Base-by-base conservation (phyloP, 306 rosid species). In the Cucumis sativus region DNA sequence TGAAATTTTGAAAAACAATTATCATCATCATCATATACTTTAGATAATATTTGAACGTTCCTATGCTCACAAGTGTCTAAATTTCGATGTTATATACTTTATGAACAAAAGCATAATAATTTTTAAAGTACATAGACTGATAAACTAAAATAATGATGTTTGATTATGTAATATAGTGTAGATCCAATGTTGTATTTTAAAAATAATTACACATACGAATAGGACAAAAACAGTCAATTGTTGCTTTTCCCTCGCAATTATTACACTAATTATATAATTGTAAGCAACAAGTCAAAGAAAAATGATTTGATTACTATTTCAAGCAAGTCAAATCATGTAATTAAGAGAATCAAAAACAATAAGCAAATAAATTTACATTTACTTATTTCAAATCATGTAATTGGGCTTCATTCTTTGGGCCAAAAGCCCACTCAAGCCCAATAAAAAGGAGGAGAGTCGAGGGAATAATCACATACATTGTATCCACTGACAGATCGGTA, bases 401-500 rank as follows among this genome's bases (percentile, higher is more conserved):
- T 45, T 23, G 57, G 75, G 57, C 75, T 45, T 40, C 10, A 2
- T 4, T 5, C 15, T 5, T 2, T 61, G 66, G 66, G 18, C 43
- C 43, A 0, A 62, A 62, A 52, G 56, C 56, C 56, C 17, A 17
- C 56, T n/a, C 20, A 71, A 49, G 60, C 61, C 76, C 61, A 72
- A 72, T 49, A 55, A 55, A 55, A 10, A n/a, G 0, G 10, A 28
- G 1, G 30, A 28, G 30, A 0, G 30, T 1, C 40, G 28, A 68
- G 30, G 77, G 77, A 72, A 6, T 16, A 51, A 74, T 15, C 28
- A 79, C 97, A 6, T 84, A 94, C 98, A 77, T 88, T 89, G 87
- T 94, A 94, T 70, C 98, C 98, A 82, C 97, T 92, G 76, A 91
- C 70, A 71, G 99, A 95, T 52, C 82, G 89, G 87, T 95, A 95